Conservation (phyloP, 2,329 filamentous ascomycete genomes). For the Sclerotinia subarctica region DNA sequence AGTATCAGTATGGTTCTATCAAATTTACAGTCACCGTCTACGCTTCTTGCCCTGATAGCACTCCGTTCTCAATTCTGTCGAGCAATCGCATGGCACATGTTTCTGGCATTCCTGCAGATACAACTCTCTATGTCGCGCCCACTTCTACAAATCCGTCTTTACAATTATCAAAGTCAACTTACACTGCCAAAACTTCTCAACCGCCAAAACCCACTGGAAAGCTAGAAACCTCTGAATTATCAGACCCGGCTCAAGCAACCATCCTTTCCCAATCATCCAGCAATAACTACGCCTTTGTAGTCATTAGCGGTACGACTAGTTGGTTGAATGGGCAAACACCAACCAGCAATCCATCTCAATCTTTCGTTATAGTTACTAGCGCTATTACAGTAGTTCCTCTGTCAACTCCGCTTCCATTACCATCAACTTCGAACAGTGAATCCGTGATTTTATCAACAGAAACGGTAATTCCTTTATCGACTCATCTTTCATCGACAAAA, state of each 20-base stretch:
- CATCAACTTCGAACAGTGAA: neutral
- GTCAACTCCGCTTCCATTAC: neutral
- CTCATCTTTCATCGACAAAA: neutral
- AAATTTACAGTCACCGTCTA: neutral
- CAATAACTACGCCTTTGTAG: constrained; percentile 21
- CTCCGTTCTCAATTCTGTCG: neutral
- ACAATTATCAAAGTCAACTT: neutral
- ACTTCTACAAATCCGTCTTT: too few relatives aligned
- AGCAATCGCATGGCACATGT: neutral
- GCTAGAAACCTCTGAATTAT: neutral
- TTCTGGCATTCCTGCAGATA: neutral
- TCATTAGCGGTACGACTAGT: constrained; percentile 27
- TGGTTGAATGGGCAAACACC: constrained; percentile 32
- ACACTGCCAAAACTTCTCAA: neutral
- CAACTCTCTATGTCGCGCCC: neutral
- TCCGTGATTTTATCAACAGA: constrained; percentile 13
- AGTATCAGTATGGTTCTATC: too few relatives aligned
- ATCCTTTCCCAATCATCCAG: neutral
- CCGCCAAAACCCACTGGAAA: too few relatives aligned
- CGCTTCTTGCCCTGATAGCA: neutral
- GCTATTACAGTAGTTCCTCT: constrained; percentile 32
- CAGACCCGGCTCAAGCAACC: neutral
- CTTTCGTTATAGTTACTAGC: constrained; percentile 27
- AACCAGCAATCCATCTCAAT: constrained; percentile 17
- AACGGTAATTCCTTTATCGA: constrained; percentile 27